Percentiles rank a stretch among this genome's conserved stretches.
phyloP scores from a whole-genome alignment of 768 basidiomycete species.

The Antrodiella citrinella region DNA sequence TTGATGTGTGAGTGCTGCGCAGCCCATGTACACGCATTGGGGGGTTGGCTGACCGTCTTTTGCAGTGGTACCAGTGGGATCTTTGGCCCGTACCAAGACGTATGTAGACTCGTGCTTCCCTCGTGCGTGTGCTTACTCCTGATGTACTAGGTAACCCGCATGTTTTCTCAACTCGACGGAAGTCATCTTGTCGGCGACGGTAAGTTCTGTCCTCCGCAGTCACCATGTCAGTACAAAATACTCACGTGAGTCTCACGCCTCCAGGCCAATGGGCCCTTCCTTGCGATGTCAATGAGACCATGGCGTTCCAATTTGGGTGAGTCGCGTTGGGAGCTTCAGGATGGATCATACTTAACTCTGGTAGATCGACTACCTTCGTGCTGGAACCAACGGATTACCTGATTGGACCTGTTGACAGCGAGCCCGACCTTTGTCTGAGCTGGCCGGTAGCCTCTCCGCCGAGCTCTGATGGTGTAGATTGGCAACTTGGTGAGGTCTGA shows the following conservation, averaged over 20 bases:
- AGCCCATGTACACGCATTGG: too few species aligned
- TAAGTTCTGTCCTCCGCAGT: conserved; percentile 26
- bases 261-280: conserved; percentile 70
- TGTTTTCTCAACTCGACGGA: conserved; percentile 51
- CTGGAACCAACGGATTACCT: conserved; percentile 72
- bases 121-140: neutral
- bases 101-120: conserved; percentile 23
- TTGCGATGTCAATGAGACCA: conserved; percentile 48
- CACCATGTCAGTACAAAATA: too few species aligned
- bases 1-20: conserved; percentile 56
- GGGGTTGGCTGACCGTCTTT: conserved; percentile 1
- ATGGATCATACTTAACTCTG: neutral
- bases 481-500: conserved; percentile 59
- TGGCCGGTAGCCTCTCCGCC: conserved; percentile 68
- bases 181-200: conserved; percentile 63
- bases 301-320: conserved; percentile 68
- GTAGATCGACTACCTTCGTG: conserved; percentile 30
- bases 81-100: conserved; percentile 74
- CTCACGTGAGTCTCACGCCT: too few species aligned
- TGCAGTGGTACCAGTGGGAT: conserved; percentile 61
- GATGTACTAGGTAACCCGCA: conserved; percentile 47
- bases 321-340: conserved; percentile 9
- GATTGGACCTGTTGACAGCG: conserved; percentile 58
- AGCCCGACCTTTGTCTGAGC: conserved; percentile 60
- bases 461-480: conserved; percentile 68